Conservation (phyloP, 2,329 filamentous ascomycete species). For the Nemania serpens region DNA sequence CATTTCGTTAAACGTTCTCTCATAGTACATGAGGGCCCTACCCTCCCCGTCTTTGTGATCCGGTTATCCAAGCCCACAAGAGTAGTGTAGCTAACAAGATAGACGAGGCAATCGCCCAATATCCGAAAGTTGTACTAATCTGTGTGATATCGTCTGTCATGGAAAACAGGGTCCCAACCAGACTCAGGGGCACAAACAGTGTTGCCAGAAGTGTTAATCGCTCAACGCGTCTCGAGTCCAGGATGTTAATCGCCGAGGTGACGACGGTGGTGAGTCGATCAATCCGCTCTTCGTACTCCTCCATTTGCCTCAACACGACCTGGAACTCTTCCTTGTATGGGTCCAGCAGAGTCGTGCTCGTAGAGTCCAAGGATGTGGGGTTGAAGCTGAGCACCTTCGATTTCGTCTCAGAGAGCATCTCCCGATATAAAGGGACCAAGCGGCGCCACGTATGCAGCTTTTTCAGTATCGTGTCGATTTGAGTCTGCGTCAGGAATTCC, state of each 20-base stretch:
- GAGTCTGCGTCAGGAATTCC: constrained; percentile 29
- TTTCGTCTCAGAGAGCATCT: constrained; percentile 36
- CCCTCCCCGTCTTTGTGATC: too few relatives aligned
- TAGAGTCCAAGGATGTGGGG: background rate
- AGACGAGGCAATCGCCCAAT: too few relatives aligned
- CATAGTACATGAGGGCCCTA: too few relatives aligned
- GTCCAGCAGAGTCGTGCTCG: constrained; percentile 4
- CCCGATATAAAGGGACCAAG: constrained; percentile 36
- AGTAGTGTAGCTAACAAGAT: too few relatives aligned
- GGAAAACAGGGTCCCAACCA: constrained; percentile 39
- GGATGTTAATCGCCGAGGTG: constrained; percentile 40
- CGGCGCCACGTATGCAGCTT: constrained; percentile 38
- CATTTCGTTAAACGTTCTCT: too few relatives aligned
- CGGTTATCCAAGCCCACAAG: too few relatives aligned
- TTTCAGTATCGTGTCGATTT: constrained; percentile 30
- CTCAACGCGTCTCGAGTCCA: constrained; percentile 39
- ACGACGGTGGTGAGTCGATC: constrained; percentile 41
- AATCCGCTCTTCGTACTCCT: constrained; percentile 42
- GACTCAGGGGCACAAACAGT: constrained; percentile 42
- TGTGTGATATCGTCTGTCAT: constrained; percentile 27
- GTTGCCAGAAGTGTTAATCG: constrained; percentile 43
- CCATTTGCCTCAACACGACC: constrained; percentile 34
- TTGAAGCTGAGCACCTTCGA: background rate
- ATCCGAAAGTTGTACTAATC: too few relatives aligned
- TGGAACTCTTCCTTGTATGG: constrained; percentile 35